phyloP scores from a whole-genome alignment of 192 early-diverging fungal genomes.

The Paraglomus brasilianum region DNA sequence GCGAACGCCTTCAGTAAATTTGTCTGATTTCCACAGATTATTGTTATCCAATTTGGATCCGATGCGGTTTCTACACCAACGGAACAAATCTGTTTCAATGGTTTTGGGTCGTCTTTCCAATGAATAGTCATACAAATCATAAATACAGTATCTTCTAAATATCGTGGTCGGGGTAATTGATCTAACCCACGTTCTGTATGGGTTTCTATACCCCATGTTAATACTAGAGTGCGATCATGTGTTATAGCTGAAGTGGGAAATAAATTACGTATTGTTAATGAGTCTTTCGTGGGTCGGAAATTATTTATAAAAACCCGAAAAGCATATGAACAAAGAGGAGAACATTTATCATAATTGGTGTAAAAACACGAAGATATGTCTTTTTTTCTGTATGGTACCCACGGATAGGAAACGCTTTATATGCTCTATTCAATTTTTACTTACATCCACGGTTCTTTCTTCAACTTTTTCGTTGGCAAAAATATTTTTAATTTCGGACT shows the following conservation, averaged over 20 bases:
- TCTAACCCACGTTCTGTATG: background rate
- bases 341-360: conserved; percentile 8
- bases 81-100: background rate
- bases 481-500: conserved; percentile 10
- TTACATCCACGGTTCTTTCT: background rate
- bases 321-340: conserved; percentile 1
- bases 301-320: conserved; percentile 9
- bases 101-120: conserved; percentile 11
- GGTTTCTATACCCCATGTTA: conserved; percentile 7
- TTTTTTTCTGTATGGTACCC: conserved; percentile 8
- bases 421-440: too few relatives aligned
- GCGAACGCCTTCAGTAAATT: conserved; percentile 20
- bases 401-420: background rate
- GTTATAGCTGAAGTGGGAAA: background rate
- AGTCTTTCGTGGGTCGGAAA: background rate
- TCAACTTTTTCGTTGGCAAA: conserved; percentile 4
- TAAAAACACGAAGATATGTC: conserved; percentile 6
- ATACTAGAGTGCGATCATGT: background rate
- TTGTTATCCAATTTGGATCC: conserved; percentile 10
- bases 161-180: too few relatives aligned
- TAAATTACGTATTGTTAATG: background rate
- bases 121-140: conserved; percentile 1
- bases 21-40: conserved; percentile 5
- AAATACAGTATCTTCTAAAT: background rate
- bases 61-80: background rate